Evolutionary conservation across 306 rosid species (phyloP).

Genomic region (peach (Prunus persica)): DNA sequence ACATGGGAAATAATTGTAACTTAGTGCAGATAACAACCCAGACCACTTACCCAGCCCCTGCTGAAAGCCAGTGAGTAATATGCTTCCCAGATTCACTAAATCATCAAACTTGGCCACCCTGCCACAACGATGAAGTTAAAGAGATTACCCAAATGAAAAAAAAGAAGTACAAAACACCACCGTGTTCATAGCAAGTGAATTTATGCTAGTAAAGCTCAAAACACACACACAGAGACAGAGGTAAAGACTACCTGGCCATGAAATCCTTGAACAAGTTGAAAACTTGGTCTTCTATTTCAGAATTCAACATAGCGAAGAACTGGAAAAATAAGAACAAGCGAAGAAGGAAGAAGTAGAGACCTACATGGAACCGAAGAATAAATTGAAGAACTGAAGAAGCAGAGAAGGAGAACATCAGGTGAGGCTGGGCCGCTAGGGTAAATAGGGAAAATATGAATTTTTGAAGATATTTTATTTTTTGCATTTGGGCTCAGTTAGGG

Average conservation of each 20-base stretch:
- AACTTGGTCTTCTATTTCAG: conserved; percentile 25
- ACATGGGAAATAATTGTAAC: conserved; percentile 2
- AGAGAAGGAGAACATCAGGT: no score
- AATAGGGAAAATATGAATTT: no score
- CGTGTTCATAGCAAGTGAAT: neutral
- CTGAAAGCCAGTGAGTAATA: conserved; percentile 56
- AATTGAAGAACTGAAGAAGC: neutral
- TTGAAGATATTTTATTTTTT: no score
- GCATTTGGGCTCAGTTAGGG: no score
- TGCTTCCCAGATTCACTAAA: conserved; percentile 53
- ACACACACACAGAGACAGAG: neutral
- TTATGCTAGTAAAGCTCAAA: neutral
- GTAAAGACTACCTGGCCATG: conserved; percentile 53
- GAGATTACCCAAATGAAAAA: conserved; percentile 9
- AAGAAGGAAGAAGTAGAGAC: neutral
- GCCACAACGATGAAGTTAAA: conserved; percentile 24
- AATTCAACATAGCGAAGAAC: neutral
- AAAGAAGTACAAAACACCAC: neutral
- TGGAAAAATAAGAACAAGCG: neutral
- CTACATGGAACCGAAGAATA: neutral
- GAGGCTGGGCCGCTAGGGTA: no score
- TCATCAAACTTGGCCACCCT: conserved; percentile 68
- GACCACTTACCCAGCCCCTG: conserved; percentile 65
- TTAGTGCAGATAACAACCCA: neutral
- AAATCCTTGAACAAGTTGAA: conserved; percentile 47